Percentiles rank a stretch among this genome's conserved stretches.
Conservation (phyloP, 139 green algal genomes). For the Medakamo hakoo region DNA sequence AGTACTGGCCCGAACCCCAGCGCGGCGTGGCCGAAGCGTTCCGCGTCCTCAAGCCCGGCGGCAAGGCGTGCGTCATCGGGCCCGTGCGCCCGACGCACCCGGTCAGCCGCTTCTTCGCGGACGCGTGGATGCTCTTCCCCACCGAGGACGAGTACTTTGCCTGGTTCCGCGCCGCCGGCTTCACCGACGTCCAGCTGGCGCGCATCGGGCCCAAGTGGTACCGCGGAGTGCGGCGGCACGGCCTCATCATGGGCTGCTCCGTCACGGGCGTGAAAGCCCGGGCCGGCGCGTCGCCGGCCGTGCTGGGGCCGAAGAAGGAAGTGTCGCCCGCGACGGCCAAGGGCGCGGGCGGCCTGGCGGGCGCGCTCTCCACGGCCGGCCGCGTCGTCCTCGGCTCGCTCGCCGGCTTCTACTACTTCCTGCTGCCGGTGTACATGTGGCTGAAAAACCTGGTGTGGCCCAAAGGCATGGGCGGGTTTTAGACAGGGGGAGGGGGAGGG, state of each 20-base stretch:
- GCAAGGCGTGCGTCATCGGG: constrained; percentile 82
- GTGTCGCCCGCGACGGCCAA: constrained; percentile 48
- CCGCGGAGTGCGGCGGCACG: constrained; percentile 75
- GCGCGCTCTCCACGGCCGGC: background rate
- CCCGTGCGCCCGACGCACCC: constrained; percentile 79
- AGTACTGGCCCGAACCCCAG: constrained; percentile 80
- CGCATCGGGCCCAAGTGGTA: constrained; percentile 91
- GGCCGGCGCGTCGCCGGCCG: constrained; percentile 51
- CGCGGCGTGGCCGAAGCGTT: constrained; percentile 53
- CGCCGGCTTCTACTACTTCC: constrained; percentile 78
- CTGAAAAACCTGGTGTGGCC: constrained; percentile 77
- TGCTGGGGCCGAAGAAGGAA: constrained; percentile 45
- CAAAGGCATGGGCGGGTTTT: too few species aligned
- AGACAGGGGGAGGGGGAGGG: too few species aligned
- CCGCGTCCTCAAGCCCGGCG: constrained; percentile 77
- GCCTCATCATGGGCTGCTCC: constrained; percentile 94
- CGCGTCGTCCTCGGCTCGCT: constrained; percentile 14
- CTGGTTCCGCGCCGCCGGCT: constrained; percentile 87
- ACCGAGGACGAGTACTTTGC: constrained; percentile 89
- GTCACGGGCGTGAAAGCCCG: constrained; percentile 75
- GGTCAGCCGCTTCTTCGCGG: constrained; percentile 67
- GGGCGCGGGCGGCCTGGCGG: constrained; percentile 43
- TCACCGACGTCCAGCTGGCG: constrained; percentile 76
- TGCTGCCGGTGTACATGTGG: constrained; percentile 66
- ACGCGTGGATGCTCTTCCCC: constrained; percentile 94